Evolutionary conservation across 768 basidiomycete genomes (phyloP).

Genomic region (Erythrobasidium yunnanense): DNA sequence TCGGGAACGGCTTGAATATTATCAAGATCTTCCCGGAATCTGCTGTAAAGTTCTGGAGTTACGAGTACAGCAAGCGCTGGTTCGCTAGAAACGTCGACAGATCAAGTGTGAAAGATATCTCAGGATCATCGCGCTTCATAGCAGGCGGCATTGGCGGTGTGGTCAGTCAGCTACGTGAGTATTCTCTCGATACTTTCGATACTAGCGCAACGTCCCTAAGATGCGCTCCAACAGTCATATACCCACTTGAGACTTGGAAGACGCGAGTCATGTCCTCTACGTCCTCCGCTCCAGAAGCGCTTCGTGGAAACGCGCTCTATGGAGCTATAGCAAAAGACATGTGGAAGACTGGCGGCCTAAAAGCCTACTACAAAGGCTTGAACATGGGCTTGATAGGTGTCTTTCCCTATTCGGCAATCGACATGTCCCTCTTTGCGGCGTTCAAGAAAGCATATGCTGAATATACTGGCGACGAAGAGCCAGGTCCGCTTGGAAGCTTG

Average conservation of each 20-base stretch:
- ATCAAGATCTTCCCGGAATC: constrained; percentile 88
- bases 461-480: constrained; percentile 78
- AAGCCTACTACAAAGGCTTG: constrained; percentile 82
- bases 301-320: constrained; percentile 44
- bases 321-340: constrained; percentile 57
- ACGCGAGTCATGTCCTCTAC: constrained; percentile 96
- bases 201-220: neutral
- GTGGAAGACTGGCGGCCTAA: constrained; percentile 65
- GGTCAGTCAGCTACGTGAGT: constrained; percentile 72
- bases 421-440: constrained; percentile 82
- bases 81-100: constrained; percentile 85
- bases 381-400: constrained; percentile 87
- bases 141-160: constrained; percentile 96
- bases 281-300: constrained; percentile 44
- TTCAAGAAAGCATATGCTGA: constrained; percentile 79
- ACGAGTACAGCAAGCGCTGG: constrained; percentile 88
- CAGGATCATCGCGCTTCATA: constrained; percentile 80
- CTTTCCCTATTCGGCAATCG: constrained; percentile 84
- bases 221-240: constrained; percentile 59
- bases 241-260: constrained; percentile 94
- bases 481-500: constrained; percentile 59
- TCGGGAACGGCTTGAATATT: constrained; percentile 80
- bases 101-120: constrained; percentile 76
- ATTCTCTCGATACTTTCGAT: constrained; percentile 31
- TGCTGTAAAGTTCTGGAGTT: constrained; percentile 93